These are phyloP conservation scores for Phytophthora chlamydospora DNA, from an alignment of 352 stramenopile genomes.

Conservation along the genomic window DNA sequence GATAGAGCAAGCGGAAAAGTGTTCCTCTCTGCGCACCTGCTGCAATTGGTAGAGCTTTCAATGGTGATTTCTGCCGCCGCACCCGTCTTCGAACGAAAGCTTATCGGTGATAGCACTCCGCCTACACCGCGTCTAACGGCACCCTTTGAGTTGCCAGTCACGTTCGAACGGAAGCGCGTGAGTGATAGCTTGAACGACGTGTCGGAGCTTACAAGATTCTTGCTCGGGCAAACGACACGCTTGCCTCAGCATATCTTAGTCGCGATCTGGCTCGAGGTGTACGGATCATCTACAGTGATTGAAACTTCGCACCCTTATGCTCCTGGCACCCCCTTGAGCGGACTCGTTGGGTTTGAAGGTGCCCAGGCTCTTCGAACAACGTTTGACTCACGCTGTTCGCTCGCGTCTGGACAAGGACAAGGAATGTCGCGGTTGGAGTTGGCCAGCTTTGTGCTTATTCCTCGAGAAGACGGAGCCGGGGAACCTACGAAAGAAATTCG, in stretches of 20 bases:
- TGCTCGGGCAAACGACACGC: conserved; percentile 52
- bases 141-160: conserved; percentile 46
- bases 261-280: conserved; percentile 84
- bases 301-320: conserved; percentile 74
- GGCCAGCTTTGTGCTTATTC: conserved; percentile 31
- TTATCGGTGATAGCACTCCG: conserved; percentile 1
- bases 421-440: conserved; percentile 26
- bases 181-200: conserved; percentile 62
- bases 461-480: conserved; percentile 10
- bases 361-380: conserved; percentile 62
- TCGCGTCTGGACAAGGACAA: conserved; percentile 36
- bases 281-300: conserved; percentile 61
- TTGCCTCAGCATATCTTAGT: conserved; percentile 65
- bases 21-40: conserved; percentile 77
- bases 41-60: conserved; percentile 81
- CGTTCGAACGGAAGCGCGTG: conserved; percentile 49
- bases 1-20: conserved; percentile 67
- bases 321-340: conserved; percentile 28
- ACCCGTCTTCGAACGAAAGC: conserved; percentile 42
- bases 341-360: conserved; percentile 54
- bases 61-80: conserved; percentile 59
- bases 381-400: conserved; percentile 73
- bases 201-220: conserved; percentile 55
- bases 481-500: conserved; percentile 32
- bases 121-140: not conserved